phyloP scores from a whole-genome alignment of 768 basidiomycete genomes.

The Rhodosporidiobolus odoratus region DNA sequence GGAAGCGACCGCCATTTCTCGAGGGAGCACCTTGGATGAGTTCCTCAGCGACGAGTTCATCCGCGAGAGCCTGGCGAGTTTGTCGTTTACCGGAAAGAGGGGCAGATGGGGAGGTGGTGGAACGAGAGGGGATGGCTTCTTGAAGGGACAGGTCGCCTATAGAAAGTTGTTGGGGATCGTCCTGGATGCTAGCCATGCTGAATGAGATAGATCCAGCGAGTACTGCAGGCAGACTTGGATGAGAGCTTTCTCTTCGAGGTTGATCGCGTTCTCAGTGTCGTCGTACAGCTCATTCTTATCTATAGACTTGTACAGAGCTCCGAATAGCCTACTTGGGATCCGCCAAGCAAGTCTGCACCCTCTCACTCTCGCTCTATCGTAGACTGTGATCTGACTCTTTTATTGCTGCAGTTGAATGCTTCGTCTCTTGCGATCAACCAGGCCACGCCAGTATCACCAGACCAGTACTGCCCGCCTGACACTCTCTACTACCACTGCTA shows the following conservation, averaged over 20 bases:
- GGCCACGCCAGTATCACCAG: neutral
- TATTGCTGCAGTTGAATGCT: neutral
- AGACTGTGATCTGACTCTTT: neutral
- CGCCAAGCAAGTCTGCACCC: too few relatives aligned
- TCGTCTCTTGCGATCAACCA: neutral
- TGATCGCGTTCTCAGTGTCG: too few relatives aligned
- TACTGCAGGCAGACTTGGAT: too few relatives aligned
- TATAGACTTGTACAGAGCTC: too few relatives aligned
- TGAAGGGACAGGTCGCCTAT: neutral
- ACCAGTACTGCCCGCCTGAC: neutral
- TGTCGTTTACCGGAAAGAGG: constrained; percentile 4
- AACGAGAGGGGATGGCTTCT: neutral
- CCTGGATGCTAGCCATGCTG: neutral
- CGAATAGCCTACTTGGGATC: too few relatives aligned
- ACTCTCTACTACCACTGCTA: neutral
- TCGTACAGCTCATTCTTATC: too few relatives aligned
- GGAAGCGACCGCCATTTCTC: constrained; percentile 23
- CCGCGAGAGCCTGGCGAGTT: constrained; percentile 26
- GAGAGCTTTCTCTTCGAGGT: too few relatives aligned
- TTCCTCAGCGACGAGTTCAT: constrained; percentile 22
- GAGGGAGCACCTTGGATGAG: constrained; percentile 26
- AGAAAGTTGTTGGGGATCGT: neutral
- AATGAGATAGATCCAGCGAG: too few relatives aligned
- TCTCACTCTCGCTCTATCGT: too few relatives aligned
- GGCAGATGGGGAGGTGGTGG: neutral